Percentiles rank a stretch among this genome's conserved stretches.
phyloP scores from a whole-genome alignment of 2,329 filamentous ascomycete species.

The Alternaria atra region DNA sequence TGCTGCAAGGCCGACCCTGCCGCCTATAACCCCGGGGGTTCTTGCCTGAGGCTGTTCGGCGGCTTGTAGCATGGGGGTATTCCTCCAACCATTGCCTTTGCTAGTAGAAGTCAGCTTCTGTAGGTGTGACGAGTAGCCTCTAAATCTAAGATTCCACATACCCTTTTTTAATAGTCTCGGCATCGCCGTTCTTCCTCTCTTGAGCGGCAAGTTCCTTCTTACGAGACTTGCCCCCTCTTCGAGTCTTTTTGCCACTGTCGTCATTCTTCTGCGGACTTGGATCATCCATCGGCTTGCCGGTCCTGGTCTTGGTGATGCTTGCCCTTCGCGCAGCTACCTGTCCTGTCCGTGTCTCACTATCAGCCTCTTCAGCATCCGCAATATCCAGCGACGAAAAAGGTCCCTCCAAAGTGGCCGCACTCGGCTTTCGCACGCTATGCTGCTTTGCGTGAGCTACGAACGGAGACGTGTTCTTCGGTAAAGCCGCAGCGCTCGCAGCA shows the following conservation, averaged over 20 bases:
- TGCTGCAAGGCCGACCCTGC: slow-evolving; percentile 49
- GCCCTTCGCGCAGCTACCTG: slow-evolving; percentile 40
- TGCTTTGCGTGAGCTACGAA: slow-evolving; percentile 47
- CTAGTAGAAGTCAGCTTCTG: slow-evolving; percentile 34
- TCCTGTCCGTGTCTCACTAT: slow-evolving; percentile 45
- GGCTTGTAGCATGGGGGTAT: slow-evolving; percentile 73
- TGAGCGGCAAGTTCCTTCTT: slow-evolving; percentile 57
- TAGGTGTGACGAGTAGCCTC: not conserved
- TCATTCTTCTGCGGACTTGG: slow-evolving; percentile 41
- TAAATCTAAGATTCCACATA: slow-evolving; percentile 40
- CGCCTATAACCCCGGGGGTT: slow-evolving; percentile 51
- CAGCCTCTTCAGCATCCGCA: slow-evolving; percentile 50
- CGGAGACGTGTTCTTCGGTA: slow-evolving; percentile 50
- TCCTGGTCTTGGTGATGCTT: slow-evolving; percentile 53
- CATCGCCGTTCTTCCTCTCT: slow-evolving; percentile 46
- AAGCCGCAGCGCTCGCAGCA: slow-evolving; percentile 44
- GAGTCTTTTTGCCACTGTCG: slow-evolving; percentile 57
- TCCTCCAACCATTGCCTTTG: slow-evolving; percentile 72
- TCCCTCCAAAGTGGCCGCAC: slow-evolving; percentile 50
- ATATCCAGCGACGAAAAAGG: slow-evolving; percentile 54
- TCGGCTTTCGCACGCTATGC: slow-evolving; percentile 44
- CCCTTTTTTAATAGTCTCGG: slow-evolving; percentile 44
- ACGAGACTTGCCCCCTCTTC: slow-evolving; percentile 55
- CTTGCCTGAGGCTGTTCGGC: slow-evolving; percentile 52
- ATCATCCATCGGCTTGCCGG: slow-evolving; percentile 53